Percentiles rank a stretch among this genome's conserved stretches.
These are phyloP conservation scores for Castanea crenata DNA, from an alignment of 306 rosid species.

Conservation along the genomic window DNA sequence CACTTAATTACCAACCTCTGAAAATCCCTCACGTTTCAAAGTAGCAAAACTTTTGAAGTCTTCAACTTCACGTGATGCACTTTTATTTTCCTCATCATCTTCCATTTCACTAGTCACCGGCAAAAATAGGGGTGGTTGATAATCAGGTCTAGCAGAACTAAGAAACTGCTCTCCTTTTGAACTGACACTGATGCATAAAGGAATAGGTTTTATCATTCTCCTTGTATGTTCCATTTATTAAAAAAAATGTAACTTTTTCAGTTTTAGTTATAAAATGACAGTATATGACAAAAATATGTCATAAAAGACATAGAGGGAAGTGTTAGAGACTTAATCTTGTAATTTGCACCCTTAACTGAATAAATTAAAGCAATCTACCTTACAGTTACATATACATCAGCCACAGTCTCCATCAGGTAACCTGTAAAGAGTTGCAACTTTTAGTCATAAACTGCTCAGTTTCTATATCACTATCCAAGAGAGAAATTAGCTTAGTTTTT, in stretches of 20 bases:
- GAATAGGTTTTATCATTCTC: constrained; percentile 13
- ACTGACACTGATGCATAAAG: constrained; percentile 54
- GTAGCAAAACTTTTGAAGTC: constrained; percentile 45
- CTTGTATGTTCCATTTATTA: constrained; percentile 3
- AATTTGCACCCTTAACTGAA: constrained; percentile 9
- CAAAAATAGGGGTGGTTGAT: constrained; percentile 75
- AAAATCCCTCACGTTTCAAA: constrained; percentile 53
- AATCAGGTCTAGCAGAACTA: constrained; percentile 63
- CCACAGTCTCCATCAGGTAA: constrained; percentile 60
- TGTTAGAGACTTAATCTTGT: constrained; percentile 15
- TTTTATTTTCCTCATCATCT: constrained; percentile 48
- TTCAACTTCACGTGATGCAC: constrained; percentile 36
- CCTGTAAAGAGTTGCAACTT: constrained; percentile 48
- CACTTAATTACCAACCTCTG: constrained; percentile 60
- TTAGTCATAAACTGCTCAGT: constrained; percentile 16
- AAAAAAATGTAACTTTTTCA: neutral
- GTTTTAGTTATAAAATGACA: neutral
- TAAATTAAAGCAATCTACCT: constrained; percentile 47
- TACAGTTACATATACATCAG: constrained; percentile 51
- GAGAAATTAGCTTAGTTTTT: neutral
- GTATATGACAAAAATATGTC: neutral
- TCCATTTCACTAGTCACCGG: constrained; percentile 65
- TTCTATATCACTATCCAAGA: neutral
- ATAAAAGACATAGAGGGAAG: neutral
- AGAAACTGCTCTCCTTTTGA: constrained; percentile 66